A percentile compares a stretch with the other conserved stretches of the same genome.
Conservation (phyloP, 495 filamentous ascomycete species). For the Monascus purpureus region DNA sequence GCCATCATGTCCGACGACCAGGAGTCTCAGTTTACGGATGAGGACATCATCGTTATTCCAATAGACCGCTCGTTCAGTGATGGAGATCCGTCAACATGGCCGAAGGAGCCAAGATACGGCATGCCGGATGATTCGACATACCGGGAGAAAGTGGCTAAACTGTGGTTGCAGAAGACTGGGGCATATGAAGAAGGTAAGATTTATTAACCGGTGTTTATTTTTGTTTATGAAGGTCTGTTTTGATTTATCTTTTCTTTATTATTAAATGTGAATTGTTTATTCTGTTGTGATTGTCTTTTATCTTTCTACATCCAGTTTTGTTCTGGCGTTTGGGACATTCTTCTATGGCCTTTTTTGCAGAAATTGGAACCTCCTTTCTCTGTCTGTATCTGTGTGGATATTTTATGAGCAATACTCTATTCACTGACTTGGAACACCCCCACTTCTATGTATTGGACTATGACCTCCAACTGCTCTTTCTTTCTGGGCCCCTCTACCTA, state of each 20-base stretch:
- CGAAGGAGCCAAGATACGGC: slow-evolving; percentile 9
- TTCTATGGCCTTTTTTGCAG: too few species aligned
- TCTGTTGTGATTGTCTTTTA: too few species aligned
- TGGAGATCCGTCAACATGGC: slow-evolving; percentile 20
- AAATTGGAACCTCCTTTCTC: too few species aligned
- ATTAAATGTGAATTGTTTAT: neutral
- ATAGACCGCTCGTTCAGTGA: slow-evolving; percentile 19
- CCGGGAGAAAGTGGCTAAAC: slow-evolving; percentile 17
- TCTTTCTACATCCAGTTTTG: neutral
- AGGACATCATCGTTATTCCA: slow-evolving; percentile 16
- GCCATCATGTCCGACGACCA: too few species aligned
- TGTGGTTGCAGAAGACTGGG: slow-evolving; percentile 24
- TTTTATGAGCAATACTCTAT: too few species aligned
- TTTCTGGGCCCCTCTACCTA: slow-evolving; percentile 1
- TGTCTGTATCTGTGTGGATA: too few species aligned
- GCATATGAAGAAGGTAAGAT: slow-evolving; percentile 19
- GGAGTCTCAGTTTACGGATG: slow-evolving; percentile 5
- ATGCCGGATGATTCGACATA: slow-evolving; percentile 12
- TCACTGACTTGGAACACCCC: too few species aligned
- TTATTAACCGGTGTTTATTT: neutral
- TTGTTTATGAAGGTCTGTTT: neutral
- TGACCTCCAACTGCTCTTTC: neutral
- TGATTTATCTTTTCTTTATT: neutral
- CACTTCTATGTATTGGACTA: neutral
- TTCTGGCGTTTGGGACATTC: neutral